Evolutionary conservation across 1,139 yeast genomes (phyloP).

Genomic region (Suhomyces anneliseae): DNA sequence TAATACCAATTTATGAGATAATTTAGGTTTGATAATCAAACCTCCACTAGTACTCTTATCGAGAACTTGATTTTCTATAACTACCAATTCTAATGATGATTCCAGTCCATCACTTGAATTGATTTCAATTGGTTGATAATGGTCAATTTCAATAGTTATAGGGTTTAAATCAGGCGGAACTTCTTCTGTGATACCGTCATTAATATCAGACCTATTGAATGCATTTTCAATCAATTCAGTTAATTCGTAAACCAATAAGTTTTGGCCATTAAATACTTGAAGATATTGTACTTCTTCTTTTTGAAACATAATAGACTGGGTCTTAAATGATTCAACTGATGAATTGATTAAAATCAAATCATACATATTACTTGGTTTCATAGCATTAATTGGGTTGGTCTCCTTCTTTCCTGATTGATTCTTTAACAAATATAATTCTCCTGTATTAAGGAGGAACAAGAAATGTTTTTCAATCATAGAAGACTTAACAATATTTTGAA

Average conservation of each 20-base stretch:
- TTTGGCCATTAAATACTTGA: conserved; percentile 32
- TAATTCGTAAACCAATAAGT: conserved; percentile 32
- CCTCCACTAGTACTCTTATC: conserved; percentile 18
- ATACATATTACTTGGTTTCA: conserved; percentile 32
- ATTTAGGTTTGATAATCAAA: conserved; percentile 26
- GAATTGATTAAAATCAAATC: conserved; percentile 35
- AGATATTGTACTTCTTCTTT: conserved; percentile 20
- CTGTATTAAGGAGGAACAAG: conserved; percentile 35
- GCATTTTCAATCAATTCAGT: conserved; percentile 30
- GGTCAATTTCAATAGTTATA: conserved; percentile 27
- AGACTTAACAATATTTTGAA: conserved; percentile 27
- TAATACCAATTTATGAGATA: conserved; percentile 35
- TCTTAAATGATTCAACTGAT: conserved; percentile 35
- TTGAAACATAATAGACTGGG: conserved; percentile 24
- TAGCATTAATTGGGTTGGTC: conserved; percentile 16
- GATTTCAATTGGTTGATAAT: conserved; percentile 33
- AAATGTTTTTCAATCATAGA: conserved; percentile 36
- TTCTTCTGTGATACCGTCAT: conserved; percentile 22
- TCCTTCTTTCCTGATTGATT: conserved; percentile 22
- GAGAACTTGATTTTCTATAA: conserved; percentile 31
- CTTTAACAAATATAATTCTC: conserved; percentile 41
- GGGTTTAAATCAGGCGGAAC: conserved; percentile 22
- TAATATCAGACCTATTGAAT: conserved; percentile 18
- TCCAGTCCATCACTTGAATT: conserved; percentile 9
- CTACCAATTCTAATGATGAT: conserved; percentile 30